phyloP scores from a whole-genome alignment of 2,329 filamentous ascomycete genomes.

The Fusarium penzigii region DNA sequence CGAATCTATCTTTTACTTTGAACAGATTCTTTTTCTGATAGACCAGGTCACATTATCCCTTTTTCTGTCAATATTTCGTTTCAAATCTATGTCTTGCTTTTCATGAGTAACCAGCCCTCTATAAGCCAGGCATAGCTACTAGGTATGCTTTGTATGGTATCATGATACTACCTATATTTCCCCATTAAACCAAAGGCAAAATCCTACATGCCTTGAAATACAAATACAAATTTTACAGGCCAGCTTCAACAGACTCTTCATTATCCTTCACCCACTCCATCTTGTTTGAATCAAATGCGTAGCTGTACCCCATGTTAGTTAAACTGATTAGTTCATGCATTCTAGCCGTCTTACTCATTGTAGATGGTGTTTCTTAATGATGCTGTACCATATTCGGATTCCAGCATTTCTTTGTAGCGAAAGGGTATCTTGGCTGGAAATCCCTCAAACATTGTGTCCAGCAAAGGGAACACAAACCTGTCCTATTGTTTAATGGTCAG shows the following conservation, averaged over 20 bases:
- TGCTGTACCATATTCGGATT: slow-evolving; percentile 56
- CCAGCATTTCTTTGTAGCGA: slow-evolving; percentile 58
- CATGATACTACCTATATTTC: too few relatives aligned
- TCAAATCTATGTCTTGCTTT: too few relatives aligned
- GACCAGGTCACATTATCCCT: too few relatives aligned
- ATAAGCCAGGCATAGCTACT: too few relatives aligned
- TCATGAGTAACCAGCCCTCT: too few relatives aligned
- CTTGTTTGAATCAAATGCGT: slow-evolving; percentile 42
- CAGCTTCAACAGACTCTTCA: slow-evolving; percentile 33
- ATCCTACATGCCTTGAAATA: too few relatives aligned
- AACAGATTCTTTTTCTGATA: too few relatives aligned
- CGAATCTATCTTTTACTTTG: too few relatives aligned
- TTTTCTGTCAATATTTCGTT: too few relatives aligned
- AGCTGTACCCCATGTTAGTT: slow-evolving; percentile 32
- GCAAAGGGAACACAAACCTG: slow-evolving; percentile 66
- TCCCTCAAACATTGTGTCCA: slow-evolving; percentile 69
- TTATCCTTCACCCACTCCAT: slow-evolving; percentile 38
- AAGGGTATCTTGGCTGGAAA: slow-evolving; percentile 66
- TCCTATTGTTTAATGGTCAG: slow-evolving; percentile 36
- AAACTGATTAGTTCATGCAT: neutral
- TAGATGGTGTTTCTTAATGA: slow-evolving; percentile 53
- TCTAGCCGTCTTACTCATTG: slow-evolving; percentile 46
- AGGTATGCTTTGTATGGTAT: too few relatives aligned
- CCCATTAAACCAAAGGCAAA: too few relatives aligned
- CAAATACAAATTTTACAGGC: too few relatives aligned